Percentiles rank a stretch among this genome's conserved stretches.
Conservation (phyloP, 2,329 filamentous ascomycete species). For the Penicillium sclerotigenum region DNA sequence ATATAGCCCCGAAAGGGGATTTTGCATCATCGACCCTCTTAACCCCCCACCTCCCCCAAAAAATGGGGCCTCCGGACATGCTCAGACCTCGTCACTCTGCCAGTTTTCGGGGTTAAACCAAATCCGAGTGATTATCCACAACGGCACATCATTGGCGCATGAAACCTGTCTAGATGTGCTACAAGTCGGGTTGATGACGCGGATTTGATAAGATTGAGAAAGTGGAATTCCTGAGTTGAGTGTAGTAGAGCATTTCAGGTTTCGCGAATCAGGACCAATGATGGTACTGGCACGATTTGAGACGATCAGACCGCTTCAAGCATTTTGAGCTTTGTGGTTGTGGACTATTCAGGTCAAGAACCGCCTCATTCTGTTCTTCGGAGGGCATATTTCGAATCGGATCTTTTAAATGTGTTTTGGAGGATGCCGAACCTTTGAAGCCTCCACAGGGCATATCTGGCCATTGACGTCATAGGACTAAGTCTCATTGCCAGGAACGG, state of each 20-base stretch:
- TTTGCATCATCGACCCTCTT: slow-evolving; percentile 1
- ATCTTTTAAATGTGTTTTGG: no score
- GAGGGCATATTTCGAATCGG: not conserved
- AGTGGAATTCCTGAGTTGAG: slow-evolving; percentile 3
- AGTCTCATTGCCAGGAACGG: slow-evolving; percentile 11
- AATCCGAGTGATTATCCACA: slow-evolving; percentile 7
- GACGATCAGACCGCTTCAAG: not conserved
- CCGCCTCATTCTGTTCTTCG: not conserved
- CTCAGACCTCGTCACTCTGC: slow-evolving; percentile 12
- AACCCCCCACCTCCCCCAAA: not conserved
- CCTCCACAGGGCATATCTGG: not conserved
- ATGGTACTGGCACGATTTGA: not conserved
- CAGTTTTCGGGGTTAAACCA: not conserved
- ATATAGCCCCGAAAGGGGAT: slow-evolving; percentile 13
- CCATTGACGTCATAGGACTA: slow-evolving; percentile 18
- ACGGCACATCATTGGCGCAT: slow-evolving; percentile 8
- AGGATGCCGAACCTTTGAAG: no score
- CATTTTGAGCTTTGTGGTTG: not conserved
- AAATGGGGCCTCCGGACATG: not conserved
- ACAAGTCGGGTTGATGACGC: not conserved
- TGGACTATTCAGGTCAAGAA: not conserved
- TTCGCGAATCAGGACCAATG: not conserved
- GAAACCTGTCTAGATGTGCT: not conserved
- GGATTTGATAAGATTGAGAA: slow-evolving; percentile 9
- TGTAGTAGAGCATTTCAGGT: not conserved